phyloP scores from a whole-genome alignment of 495 filamentous ascomycete species.

The Aspergillus avenaceus region DNA sequence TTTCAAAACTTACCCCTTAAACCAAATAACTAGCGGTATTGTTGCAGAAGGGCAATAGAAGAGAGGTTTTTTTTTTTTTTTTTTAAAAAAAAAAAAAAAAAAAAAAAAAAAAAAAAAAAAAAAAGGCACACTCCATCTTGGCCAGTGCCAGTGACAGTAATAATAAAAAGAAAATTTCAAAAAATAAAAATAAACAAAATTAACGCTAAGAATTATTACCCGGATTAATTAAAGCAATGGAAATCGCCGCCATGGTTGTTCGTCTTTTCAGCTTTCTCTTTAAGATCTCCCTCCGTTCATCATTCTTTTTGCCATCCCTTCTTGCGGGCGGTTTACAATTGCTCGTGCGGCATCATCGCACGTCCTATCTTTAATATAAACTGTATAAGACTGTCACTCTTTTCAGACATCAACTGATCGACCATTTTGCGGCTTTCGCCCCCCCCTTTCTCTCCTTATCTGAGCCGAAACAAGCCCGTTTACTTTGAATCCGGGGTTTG shows the following conservation, averaged over 20 bases:
- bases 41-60: slow-evolving; percentile 4
- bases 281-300: slow-evolving; percentile 7
- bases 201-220: not conserved
- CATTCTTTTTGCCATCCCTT: slow-evolving; percentile 6
- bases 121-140: not conserved
- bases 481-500: slow-evolving; percentile 2
- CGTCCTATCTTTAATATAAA: slow-evolving; percentile 30
- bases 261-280: slow-evolving; percentile 8
- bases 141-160: not conserved
- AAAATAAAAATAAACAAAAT: not conserved
- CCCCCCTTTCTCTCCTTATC: slow-evolving; percentile 13
- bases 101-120: not conserved
- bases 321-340: slow-evolving; percentile 12
- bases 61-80: too few relatives aligned
- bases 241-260: slow-evolving; percentile 1
- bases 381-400: slow-evolving; percentile 14
- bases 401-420: not conserved
- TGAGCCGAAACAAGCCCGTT: not conserved
- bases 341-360: slow-evolving; percentile 30
- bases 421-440: slow-evolving; percentile 16
- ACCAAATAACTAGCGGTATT: slow-evolving; percentile 2
- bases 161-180: not conserved
- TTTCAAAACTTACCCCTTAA: not conserved
- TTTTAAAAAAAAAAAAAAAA: too few relatives aligned
- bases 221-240: slow-evolving; percentile 1